These are phyloP conservation scores for Pythium monospermum DNA, from an alignment of 352 stramenopile species.

Conservation along the genomic window DNA sequence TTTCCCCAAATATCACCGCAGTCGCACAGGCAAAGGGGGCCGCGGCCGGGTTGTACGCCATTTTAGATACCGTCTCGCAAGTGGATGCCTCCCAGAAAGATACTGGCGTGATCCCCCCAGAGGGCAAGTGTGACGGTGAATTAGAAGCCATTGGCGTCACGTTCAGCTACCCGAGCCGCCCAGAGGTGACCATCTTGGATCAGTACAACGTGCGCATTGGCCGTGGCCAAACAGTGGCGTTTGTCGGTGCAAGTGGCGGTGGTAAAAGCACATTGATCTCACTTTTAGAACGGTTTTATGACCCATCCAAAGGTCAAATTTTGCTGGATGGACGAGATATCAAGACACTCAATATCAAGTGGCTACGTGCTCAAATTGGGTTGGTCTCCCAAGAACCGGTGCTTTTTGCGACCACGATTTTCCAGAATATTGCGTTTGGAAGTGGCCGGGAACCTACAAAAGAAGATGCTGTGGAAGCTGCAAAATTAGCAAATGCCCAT, in stretches of 20 bases:
- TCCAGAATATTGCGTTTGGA: constrained; percentile 72
- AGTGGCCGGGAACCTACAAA: neutral
- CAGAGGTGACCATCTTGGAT: constrained; percentile 19
- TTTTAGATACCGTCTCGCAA: constrained; percentile 27
- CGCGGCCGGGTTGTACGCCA: constrained; percentile 25
- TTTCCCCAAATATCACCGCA: constrained; percentile 28
- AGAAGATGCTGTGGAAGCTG: constrained; percentile 7
- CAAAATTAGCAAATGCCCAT: constrained; percentile 20
- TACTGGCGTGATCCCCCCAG: constrained; percentile 23
- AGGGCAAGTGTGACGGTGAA: constrained; percentile 19
- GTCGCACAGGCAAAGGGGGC: constrained; percentile 26
- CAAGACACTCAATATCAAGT: constrained; percentile 56
- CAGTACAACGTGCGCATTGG: constrained; percentile 34
- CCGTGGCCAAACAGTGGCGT: constrained; percentile 15
- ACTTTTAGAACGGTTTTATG: constrained; percentile 85
- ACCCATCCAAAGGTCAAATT: constrained; percentile 53
- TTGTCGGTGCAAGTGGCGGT: constrained; percentile 22
- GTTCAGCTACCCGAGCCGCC: constrained; percentile 62
- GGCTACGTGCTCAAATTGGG: constrained; percentile 39
- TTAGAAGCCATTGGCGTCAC: constrained; percentile 44
- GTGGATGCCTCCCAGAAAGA: constrained; percentile 28
- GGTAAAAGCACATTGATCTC: constrained; percentile 34
- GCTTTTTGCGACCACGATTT: constrained; percentile 76
- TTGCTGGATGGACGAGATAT: constrained; percentile 68
- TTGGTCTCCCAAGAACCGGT: constrained; percentile 73